phyloP scores from a whole-genome alignment of 352 stramenopile genomes.

The Halophytophthora polymorphica region DNA sequence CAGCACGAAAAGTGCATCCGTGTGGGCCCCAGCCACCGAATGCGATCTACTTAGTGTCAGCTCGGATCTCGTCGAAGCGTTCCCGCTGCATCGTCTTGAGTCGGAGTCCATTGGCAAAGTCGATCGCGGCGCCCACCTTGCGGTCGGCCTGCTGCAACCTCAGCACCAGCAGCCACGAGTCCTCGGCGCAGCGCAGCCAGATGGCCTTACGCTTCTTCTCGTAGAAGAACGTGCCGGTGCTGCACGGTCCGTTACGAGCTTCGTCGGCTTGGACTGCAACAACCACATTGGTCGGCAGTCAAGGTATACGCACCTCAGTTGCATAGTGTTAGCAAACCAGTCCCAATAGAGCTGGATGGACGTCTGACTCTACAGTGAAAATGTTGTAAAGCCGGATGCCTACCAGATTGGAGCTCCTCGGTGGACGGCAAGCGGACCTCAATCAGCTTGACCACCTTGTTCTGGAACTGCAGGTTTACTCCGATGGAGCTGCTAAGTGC shows the following conservation, averaged over 20 bases:
- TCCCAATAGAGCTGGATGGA: too few relatives aligned
- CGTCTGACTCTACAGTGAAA: too few relatives aligned
- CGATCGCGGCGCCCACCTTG: constrained; percentile 55
- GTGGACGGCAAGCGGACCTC: constrained; percentile 43
- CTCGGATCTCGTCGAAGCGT: constrained; percentile 40
- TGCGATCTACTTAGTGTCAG: too few relatives aligned
- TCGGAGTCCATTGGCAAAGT: constrained; percentile 81
- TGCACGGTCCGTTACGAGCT: constrained; percentile 6
- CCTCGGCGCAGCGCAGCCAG: constrained; percentile 58
- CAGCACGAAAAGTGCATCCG: too few relatives aligned
- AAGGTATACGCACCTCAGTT: too few relatives aligned
- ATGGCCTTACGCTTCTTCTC: constrained; percentile 69
- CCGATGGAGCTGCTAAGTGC: constrained; percentile 74
- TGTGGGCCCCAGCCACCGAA: too few relatives aligned
- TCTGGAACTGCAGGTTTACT: constrained; percentile 57
- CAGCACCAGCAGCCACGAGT: constrained; percentile 65
- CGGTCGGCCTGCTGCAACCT: constrained; percentile 66
- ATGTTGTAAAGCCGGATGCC: constrained; percentile 2
- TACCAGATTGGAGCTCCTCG: constrained; percentile 41
- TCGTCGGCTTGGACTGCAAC: constrained; percentile 21
- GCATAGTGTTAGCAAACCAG: constrained; percentile 3
- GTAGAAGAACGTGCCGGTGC: constrained; percentile 60
- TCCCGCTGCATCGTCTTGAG: constrained; percentile 60
- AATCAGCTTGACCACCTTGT: constrained; percentile 69
- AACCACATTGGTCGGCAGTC: neutral